A percentile compares a stretch with the other conserved stretches of the same genome.
Evolutionary conservation across 2,329 filamentous ascomycete species (phyloP).

Genomic region (Simplicillium sp.): DNA sequence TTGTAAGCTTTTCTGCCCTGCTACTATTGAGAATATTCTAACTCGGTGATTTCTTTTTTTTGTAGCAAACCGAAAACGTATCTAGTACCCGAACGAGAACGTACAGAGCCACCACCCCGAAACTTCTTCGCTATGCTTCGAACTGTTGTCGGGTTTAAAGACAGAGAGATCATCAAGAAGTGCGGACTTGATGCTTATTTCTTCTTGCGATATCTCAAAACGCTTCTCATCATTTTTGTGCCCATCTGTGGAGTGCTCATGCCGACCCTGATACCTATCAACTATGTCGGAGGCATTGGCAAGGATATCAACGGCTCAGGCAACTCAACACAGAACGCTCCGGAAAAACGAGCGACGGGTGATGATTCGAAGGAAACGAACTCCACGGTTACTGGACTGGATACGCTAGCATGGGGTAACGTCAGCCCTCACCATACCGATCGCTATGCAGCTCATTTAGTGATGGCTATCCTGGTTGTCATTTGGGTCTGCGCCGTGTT

Average conservation of each 20-base stretch:
- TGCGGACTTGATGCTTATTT: slow-evolving; percentile 96
- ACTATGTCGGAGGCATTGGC: slow-evolving; percentile 62
- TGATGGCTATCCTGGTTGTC: slow-evolving; percentile 70
- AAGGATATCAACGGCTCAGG: slow-evolving; percentile 32
- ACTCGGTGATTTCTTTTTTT: too few relatives aligned
- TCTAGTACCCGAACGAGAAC: slow-evolving; percentile 75
- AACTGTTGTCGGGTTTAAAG: slow-evolving; percentile 57
- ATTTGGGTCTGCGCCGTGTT: slow-evolving; percentile 81
- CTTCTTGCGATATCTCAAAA: slow-evolving; percentile 77
- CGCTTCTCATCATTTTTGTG: slow-evolving; percentile 80
- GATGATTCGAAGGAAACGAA: slow-evolving; percentile 19
- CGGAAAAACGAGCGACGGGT: slow-evolving; percentile 13
- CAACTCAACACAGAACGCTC: background rate
- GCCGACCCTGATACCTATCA: slow-evolving; percentile 79
- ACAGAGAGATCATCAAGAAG: slow-evolving; percentile 83
- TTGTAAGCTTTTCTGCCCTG: slow-evolving; percentile 47
- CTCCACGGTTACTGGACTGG: slow-evolving; percentile 49
- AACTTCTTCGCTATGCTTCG: slow-evolving; percentile 42
- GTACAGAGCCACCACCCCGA: slow-evolving; percentile 63
- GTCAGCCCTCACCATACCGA: slow-evolving; percentile 54
- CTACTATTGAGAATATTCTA: too few relatives aligned
- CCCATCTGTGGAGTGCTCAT: slow-evolving; percentile 70
- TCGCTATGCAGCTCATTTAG: slow-evolving; percentile 75
- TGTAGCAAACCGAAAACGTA: slow-evolving; percentile 72
- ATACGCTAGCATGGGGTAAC: slow-evolving; percentile 82